A percentile compares a stretch with the other conserved stretches of the same genome.
These are phyloP conservation scores for peach (Prunus persica) DNA, from an alignment of 306 rosid species.

Conservation along the genomic window Prunus_persica_NCBIv2 NC_034013.1:10234501-10235000, in stretches of 20 bases:
- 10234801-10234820: background rate
- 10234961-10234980: background rate
- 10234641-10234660: background rate
- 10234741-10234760: background rate
- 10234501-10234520: background rate
- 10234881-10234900: background rate
- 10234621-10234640: background rate
- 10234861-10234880: background rate
- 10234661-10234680: background rate
- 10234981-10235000: background rate
- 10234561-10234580: background rate
- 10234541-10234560: background rate
- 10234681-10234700: background rate
- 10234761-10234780: background rate
- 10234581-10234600: background rate
- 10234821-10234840: background rate
- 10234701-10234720: background rate
- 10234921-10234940: background rate
- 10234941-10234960: background rate
- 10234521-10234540: background rate
- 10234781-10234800: background rate
- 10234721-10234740: background rate
- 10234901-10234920: background rate
- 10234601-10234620: background rate
- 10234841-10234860: background rate